These are phyloP conservation scores for Eucommia ulmoides DNA, from an alignment of 257 asterid genomes.

Conservation along the genomic window DNA sequence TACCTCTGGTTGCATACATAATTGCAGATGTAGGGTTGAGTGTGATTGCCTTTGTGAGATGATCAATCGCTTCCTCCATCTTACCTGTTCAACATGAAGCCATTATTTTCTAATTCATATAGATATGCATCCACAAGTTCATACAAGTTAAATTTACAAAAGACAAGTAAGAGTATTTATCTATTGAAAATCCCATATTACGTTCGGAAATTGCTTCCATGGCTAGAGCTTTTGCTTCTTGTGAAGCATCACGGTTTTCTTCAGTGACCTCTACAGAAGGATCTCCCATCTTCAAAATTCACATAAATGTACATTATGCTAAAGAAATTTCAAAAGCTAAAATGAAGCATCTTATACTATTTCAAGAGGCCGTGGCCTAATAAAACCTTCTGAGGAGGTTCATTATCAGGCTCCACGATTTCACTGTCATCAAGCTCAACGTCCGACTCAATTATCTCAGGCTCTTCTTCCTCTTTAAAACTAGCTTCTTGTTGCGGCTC, in stretches of 20 bases:
- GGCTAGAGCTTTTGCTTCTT: slow-evolving; percentile 83
- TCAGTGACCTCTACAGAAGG: slow-evolving; percentile 76
- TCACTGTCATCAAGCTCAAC: slow-evolving; percentile 77
- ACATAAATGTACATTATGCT: no score
- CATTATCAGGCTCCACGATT: slow-evolving; percentile 83
- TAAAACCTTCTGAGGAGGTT: slow-evolving; percentile 68
- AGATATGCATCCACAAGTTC: not conserved
- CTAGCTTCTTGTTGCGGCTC: not conserved
- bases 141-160: not conserved
- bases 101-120: not conserved
- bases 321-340: not conserved
- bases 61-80: slow-evolving; percentile 72
- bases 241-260: slow-evolving; percentile 89
- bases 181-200: slow-evolving; percentile 4
- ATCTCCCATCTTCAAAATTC: slow-evolving; percentile 69
- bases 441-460: slow-evolving; percentile 86
- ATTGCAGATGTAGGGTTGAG: slow-evolving; percentile 91
- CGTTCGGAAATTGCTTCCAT: slow-evolving; percentile 96
- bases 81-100: slow-evolving; percentile 38
- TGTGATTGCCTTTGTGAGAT: slow-evolving; percentile 65
- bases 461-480: slow-evolving; percentile 22
- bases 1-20: slow-evolving; percentile 92
- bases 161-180: not conserved
- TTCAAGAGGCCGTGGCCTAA: no score
- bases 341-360: no score